phyloP scores from a whole-genome alignment of 192 early-diverging fungal genomes.

The Backusella australiensis region DNA sequence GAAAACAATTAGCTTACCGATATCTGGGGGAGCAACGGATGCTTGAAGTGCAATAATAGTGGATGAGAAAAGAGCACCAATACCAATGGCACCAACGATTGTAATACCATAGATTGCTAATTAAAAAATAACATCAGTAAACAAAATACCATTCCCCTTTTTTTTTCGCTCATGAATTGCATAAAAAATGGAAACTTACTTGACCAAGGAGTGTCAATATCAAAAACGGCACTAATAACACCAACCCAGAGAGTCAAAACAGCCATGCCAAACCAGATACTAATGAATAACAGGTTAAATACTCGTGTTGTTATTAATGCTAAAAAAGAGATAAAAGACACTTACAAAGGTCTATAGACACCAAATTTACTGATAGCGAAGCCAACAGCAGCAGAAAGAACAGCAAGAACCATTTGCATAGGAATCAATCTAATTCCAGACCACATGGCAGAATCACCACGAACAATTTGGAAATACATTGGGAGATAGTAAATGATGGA shows the following conservation, averaged over 20 bases:
- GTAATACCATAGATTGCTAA: slow-evolving; percentile 7
- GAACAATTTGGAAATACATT: slow-evolving; percentile 67
- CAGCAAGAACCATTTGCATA: slow-evolving; percentile 16
- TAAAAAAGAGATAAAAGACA: neutral
- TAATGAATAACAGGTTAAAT: neutral
- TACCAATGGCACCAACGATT: slow-evolving; percentile 13
- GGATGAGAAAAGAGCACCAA: slow-evolving; percentile 18
- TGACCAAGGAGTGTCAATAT: neutral
- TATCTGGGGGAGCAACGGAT: slow-evolving; percentile 9
- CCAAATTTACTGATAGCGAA: slow-evolving; percentile 13
- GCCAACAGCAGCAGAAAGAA: slow-evolving; percentile 15
- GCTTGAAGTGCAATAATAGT: slow-evolving; percentile 25
- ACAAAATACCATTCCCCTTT: neutral
- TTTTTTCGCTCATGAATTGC: neutral
- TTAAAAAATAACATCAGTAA: neutral
- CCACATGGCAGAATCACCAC: slow-evolving; percentile 50
- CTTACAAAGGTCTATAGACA: slow-evolving; percentile 20
- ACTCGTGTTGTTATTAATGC: neutral
- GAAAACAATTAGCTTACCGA: slow-evolving; percentile 5
- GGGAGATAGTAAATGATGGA: slow-evolving; percentile 76
- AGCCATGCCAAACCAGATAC: slow-evolving; percentile 48
- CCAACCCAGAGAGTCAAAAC: slow-evolving; percentile 60
- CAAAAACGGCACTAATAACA: slow-evolving; percentile 59
- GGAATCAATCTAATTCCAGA: slow-evolving; percentile 33
- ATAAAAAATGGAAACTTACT: neutral